Evolutionary conservation across 73 alveolate species (phyloP).

Genomic region (Paramecium primaurelia): DNA sequence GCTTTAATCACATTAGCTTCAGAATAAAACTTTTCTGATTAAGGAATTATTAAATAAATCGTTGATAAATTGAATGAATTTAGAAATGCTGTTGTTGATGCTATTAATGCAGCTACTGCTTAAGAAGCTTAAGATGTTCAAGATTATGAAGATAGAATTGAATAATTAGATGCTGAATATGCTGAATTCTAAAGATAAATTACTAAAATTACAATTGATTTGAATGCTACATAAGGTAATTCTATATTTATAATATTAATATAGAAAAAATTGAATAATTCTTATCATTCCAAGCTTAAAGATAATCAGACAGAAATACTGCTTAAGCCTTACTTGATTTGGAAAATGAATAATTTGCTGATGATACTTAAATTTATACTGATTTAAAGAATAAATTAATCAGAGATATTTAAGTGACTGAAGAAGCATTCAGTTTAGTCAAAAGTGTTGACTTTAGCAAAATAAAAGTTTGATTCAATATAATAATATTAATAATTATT

Average conservation of each 20-base stretch:
- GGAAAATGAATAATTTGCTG: slow-evolving; percentile 35
- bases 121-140: slow-evolving; percentile 9
- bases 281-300: slow-evolving; percentile 15
- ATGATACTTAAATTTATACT: slow-evolving; percentile 21
- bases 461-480: slow-evolving; percentile 11
- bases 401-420: slow-evolving; percentile 42
- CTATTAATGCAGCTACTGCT: slow-evolving; percentile 42
- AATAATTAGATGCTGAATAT: slow-evolving; percentile 43
- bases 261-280: slow-evolving; percentile 25
- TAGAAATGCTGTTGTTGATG: slow-evolving; percentile 45
- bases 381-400: background rate
- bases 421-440: slow-evolving; percentile 24
- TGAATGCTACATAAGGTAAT: slow-evolving; percentile 39
- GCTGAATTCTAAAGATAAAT: slow-evolving; percentile 52
- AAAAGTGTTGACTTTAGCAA: slow-evolving; percentile 11
- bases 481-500: background rate
- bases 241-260: background rate
- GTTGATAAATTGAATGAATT: slow-evolving; percentile 28
- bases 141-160: slow-evolving; percentile 28
- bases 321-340: background rate
- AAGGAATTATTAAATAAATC: slow-evolving; percentile 22
- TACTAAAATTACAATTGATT: background rate
- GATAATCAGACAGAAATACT: slow-evolving; percentile 40
- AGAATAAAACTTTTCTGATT: slow-evolving; percentile 43
- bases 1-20: slow-evolving; percentile 45